Evolutionary conservation across 257 asterid species (phyloP).

Genomic region (Petrea volubilis): DNA sequence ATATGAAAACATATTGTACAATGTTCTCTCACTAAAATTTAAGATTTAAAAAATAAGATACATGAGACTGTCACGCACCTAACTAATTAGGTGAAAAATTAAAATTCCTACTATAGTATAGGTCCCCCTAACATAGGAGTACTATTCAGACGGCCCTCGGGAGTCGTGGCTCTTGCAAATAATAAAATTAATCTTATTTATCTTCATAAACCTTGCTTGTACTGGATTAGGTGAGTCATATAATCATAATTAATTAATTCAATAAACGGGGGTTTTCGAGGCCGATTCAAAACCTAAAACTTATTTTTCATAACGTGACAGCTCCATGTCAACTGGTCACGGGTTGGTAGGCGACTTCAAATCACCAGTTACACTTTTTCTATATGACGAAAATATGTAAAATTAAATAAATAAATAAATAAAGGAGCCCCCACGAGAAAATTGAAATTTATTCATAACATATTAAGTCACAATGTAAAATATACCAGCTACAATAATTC

Average conservation of each 20-base stretch:
- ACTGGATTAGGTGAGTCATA: neutral
- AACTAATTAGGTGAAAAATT: conserved; percentile 13
- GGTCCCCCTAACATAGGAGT: neutral
- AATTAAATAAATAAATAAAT: too few relatives aligned
- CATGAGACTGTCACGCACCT: neutral
- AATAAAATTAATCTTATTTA: neutral
- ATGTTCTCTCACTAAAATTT: too few relatives aligned
- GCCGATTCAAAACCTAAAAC: neutral
- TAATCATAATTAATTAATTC: neutral
- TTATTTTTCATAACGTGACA: too few relatives aligned
- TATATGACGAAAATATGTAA: too few relatives aligned
- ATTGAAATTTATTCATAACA: too few relatives aligned
- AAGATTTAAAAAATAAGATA: neutral
- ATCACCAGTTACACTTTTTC: too few relatives aligned
- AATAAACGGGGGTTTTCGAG: neutral
- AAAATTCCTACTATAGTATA: neutral
- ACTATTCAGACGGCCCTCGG: conserved; percentile 4
- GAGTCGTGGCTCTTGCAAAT: neutral
- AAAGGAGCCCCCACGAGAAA: too few relatives aligned
- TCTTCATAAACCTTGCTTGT: neutral
- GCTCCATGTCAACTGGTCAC: too few relatives aligned
- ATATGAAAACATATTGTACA: too few relatives aligned
- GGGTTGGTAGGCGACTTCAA: too few relatives aligned
- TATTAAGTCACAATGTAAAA: too few relatives aligned
- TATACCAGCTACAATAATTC: too few relatives aligned